Percentiles rank a stretch among this genome's conserved stretches.
These are phyloP conservation scores for Cucurbita argyrosperma DNA, from an alignment of 306 rosid species.

Conservation along the genomic window DNA sequence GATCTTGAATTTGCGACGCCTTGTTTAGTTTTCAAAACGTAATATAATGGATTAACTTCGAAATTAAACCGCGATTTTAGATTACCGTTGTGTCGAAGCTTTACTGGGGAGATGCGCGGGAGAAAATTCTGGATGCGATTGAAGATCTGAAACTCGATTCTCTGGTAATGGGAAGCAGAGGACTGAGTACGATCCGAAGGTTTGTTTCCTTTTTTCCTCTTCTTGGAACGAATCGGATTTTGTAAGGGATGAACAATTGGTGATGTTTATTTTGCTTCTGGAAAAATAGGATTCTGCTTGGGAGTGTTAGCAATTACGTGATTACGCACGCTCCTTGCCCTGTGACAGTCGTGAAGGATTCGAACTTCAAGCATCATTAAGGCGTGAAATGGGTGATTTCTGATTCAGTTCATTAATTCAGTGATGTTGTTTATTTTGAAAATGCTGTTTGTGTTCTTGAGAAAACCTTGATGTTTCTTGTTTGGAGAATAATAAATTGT, in stretches of 20 bases:
- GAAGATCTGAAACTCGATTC: constrained; percentile 73
- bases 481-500: too few relatives aligned
- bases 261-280: background rate
- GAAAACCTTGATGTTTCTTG: too few relatives aligned
- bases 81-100: constrained; percentile 41
- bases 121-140: constrained; percentile 57
- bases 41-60: background rate
- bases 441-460: background rate
- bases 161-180: constrained; percentile 92
- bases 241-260: background rate
- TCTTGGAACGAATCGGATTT: background rate
- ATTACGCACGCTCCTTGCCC: constrained; percentile 56
- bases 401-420: background rate
- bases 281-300: constrained; percentile 46
- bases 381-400: background rate
- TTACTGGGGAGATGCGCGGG: constrained; percentile 93
- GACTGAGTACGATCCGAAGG: constrained; percentile 59
- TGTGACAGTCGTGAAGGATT: constrained; percentile 65
- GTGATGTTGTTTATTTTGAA: background rate
- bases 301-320: constrained; percentile 83
- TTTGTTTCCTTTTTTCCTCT: background rate
- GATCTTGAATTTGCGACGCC: background rate
- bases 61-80: constrained; percentile 17
- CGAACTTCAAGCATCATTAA: constrained; percentile 9
- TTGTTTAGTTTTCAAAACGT: too few relatives aligned